These are phyloP conservation scores for Linnemannia exigua DNA, from an alignment of 192 early-diverging fungal species.

Conservation along the genomic window DNA sequence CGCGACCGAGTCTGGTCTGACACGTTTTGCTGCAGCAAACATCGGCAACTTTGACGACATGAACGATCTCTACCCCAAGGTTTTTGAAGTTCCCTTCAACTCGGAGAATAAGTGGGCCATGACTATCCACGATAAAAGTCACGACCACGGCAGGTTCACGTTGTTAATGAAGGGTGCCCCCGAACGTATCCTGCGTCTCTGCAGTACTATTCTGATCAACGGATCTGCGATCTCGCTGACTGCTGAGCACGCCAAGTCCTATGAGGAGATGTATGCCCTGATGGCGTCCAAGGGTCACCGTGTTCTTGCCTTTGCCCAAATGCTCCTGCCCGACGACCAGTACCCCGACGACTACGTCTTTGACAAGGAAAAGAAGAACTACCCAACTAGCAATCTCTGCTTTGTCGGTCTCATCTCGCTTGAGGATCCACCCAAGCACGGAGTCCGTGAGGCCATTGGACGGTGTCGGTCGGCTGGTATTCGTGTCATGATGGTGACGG, in stretches of 20 bases:
- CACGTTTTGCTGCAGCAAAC: slow-evolving; percentile 82
- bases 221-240: slow-evolving; percentile 71
- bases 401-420: slow-evolving; percentile 91
- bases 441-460: slow-evolving; percentile 96
- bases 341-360: slow-evolving; percentile 84
- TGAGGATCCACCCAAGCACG: slow-evolving; percentile 98
- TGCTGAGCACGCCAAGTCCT: slow-evolving; percentile 71
- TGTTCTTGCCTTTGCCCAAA: slow-evolving; percentile 92
- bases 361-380: slow-evolving; percentile 80
- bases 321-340: slow-evolving; percentile 72
- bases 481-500: slow-evolving; percentile 98
- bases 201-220: slow-evolving; percentile 78
- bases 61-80: slow-evolving; percentile 80
- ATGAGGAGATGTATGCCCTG: slow-evolving; percentile 82
- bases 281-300: slow-evolving; percentile 97
- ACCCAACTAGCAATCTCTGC: slow-evolving; percentile 72
- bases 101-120: slow-evolving; percentile 96
- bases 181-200: slow-evolving; percentile 88
- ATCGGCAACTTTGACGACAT: slow-evolving; percentile 82
- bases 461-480: slow-evolving; percentile 93
- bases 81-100: slow-evolving; percentile 97
- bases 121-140: slow-evolving; percentile 86
- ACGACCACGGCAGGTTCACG: slow-evolving; percentile 78
- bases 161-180: slow-evolving; percentile 96
- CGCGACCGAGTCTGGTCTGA: slow-evolving; percentile 94